Conservation (phyloP, 202 grass and related monocot genomes). For the Zoysia matrella region DNA sequence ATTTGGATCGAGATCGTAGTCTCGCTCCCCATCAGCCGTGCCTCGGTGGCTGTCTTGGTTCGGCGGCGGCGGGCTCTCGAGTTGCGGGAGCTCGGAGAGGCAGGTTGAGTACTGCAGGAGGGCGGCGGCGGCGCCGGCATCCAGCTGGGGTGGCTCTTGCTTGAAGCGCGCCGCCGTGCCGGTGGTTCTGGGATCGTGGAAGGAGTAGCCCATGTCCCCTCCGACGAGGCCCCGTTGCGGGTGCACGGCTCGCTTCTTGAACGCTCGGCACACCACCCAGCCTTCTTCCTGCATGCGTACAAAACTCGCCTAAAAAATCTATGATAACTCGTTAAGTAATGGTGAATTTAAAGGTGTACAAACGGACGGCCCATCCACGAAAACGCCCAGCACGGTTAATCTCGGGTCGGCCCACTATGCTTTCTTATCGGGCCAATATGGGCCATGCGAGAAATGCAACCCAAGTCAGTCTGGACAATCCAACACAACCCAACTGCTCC, state of each 20-base stretch:
- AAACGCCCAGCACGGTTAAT: no score
- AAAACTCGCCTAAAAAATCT: not conserved
- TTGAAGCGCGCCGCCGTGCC: constrained; percentile 52
- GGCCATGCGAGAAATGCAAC: no score
- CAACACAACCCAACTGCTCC: no score
- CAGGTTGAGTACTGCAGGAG: constrained; percentile 57
- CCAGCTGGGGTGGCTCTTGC: constrained; percentile 43
- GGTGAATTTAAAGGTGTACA: not conserved
- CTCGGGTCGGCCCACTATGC: no score
- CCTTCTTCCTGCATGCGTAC: constrained; percentile 77
- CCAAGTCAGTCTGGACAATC: no score
- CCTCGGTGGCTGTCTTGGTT: constrained; percentile 1
- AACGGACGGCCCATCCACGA: no score
- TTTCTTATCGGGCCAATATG: no score
- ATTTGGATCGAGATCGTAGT: not conserved
- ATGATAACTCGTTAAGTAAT: not conserved
- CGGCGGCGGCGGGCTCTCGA: constrained; percentile 60
- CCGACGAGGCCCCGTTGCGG: constrained; percentile 43
- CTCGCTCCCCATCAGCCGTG: constrained; percentile 19
- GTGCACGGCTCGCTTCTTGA: constrained; percentile 71
- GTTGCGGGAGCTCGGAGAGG: constrained; percentile 65
- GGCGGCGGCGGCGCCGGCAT: constrained; percentile 17
- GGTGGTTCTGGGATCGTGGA: constrained; percentile 29
- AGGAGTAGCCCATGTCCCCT: constrained; percentile 53
- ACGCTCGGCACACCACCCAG: constrained; percentile 88